phyloP scores from a whole-genome alignment of 305 asterid species.

The Ajuga reptans region DNA sequence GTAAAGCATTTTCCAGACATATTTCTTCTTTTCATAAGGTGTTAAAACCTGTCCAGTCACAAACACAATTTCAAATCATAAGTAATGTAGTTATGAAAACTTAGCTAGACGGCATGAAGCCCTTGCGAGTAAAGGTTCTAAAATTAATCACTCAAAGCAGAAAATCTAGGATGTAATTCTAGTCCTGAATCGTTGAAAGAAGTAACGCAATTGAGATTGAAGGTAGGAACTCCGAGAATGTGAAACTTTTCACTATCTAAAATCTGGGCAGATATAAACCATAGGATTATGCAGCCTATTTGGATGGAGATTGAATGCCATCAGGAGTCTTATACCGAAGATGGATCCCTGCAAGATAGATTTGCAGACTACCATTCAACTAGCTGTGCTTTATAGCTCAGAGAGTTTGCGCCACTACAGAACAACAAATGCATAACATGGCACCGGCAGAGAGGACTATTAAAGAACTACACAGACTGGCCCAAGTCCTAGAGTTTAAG shows the following conservation, averaged over 20 bases:
- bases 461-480: background rate
- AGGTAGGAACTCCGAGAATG: background rate
- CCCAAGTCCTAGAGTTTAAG: background rate
- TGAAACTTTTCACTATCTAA: background rate
- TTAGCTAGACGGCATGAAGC: background rate
- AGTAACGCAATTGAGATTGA: background rate
- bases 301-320: background rate
- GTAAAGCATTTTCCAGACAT: conserved; percentile 99
- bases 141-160: background rate
- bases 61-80: conserved; percentile 6
- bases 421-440: background rate
- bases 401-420: background rate
- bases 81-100: conserved; percentile 3
- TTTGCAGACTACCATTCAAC: background rate
- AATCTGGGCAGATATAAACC: background rate
- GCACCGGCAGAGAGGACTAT: background rate
- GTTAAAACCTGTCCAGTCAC: conserved; percentile 64
- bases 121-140: background rate
- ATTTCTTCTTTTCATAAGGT: conserved; percentile 94
- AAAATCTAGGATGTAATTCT: background rate
- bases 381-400: background rate
- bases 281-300: background rate
- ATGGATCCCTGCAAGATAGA: background rate
- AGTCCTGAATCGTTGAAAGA: background rate
- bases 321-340: background rate